Base-by-base conservation (phyloP, 2,329 filamentous ascomycete genomes). In the Penicillium sp. region DNA sequence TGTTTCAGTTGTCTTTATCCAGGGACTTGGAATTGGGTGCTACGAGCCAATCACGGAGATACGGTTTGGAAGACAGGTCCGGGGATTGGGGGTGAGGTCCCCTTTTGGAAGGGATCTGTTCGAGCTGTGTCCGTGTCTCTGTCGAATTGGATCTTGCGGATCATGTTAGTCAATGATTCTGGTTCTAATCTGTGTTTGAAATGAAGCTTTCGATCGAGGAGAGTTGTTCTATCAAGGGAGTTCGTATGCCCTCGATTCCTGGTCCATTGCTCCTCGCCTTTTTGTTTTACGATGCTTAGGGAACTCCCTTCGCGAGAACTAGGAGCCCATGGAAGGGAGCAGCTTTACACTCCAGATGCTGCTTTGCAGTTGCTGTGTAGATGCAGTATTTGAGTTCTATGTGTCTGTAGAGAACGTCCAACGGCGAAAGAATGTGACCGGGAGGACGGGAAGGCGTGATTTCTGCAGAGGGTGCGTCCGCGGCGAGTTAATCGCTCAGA, bases 391-490 rank as follows among this genome's bases (percentile, higher is more conserved):
- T 18, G 2, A 29, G 35, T 14, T 45, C n/a, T 54, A 49, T 38
- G 36, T 52, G 30, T 34, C 29, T 55, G 41, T 36, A 53, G 38
- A n/a, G 11, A 30, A 30, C 26, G 23, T 23, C 46, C 5, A 47
- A 39, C 49, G 53, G 19, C 16, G 10, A 7, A 60, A 40, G 61
- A 64, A 64, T 63, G 61, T 64, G 61, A 61, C 34, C 32, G 29
- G 23, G 45, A 44, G n/a, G 45, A 43, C 23, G 19, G 38, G 47
- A 64, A 52, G 61, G 49, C 60, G 63, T 59, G 61, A 60, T 34
- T 34, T 47, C 50, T 56, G 54, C 56, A 49, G 42, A 45, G 27
- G 27, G 14, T 51, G 49, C 45, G 35, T 47, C 52, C 42, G 8
- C 40, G 45, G 32, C 2, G 34, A 40, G 19, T 50, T 38, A 52